A percentile compares a stretch with the other conserved stretches of the same genome.
Evolutionary conservation across 2,329 filamentous ascomycete species (phyloP).

Genomic region (Nemania sp.): DNA sequence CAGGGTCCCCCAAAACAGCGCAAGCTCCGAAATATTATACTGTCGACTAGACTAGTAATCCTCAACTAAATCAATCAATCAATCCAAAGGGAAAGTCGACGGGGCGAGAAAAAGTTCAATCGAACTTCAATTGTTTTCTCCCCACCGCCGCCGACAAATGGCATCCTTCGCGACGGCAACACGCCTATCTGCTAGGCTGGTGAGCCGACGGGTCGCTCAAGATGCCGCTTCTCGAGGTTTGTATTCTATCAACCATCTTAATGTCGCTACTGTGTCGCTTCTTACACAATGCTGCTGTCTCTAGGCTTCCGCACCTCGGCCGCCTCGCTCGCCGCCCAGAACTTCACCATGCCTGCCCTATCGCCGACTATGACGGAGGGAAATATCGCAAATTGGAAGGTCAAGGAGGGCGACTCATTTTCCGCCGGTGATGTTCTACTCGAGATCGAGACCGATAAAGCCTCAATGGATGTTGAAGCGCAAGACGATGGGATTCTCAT

Average conservation of each 20-base stretch:
- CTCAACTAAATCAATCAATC: too few relatives aligned
- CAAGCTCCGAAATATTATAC: conserved; percentile 42
- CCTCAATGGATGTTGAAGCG: conserved; percentile 93
- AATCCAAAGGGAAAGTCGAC: conserved; percentile 6
- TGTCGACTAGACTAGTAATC: conserved; percentile 13
- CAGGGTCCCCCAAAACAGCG: conserved; percentile 32
- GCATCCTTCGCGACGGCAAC: conserved; percentile 74
- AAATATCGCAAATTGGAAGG: conserved; percentile 85
- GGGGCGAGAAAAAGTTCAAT: conserved; percentile 47
- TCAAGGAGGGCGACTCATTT: conserved; percentile 89
- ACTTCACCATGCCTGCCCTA: conserved; percentile 91
- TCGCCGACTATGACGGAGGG: conserved; percentile 96
- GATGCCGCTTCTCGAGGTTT: conserved; percentile 70
- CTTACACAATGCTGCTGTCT: conserved; percentile 20
- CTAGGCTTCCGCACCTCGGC: conserved; percentile 74
- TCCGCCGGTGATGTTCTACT: conserved; percentile 86
- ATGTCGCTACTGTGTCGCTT: background rate
- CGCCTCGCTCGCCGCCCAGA: conserved; percentile 77
- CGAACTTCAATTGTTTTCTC: conserved; percentile 44
- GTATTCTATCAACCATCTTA: conserved; percentile 45
- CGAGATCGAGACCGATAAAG: conserved; percentile 95
- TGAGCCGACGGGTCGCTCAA: conserved; percentile 64
- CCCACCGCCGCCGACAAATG: conserved; percentile 61
- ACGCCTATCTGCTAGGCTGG: conserved; percentile 72
- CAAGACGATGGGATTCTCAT: conserved; percentile 89